Conservation (phyloP, 2,329 filamentous ascomycete species). For the Colletotrichum caudatum region DNA sequence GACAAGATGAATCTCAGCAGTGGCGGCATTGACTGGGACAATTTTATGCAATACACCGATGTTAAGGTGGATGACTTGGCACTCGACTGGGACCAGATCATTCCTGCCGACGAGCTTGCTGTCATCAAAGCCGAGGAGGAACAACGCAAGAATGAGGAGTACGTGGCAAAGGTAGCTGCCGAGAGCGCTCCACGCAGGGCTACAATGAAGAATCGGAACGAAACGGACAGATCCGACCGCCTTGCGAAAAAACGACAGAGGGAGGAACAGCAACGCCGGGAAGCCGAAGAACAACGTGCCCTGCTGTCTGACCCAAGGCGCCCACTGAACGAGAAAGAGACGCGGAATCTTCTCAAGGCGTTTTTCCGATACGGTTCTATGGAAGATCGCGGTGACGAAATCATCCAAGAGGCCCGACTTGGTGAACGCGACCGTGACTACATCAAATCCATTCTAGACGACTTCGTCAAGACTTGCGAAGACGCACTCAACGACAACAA, state of each 20-base stretch:
- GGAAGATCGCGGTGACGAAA: constrained; percentile 87
- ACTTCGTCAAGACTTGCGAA: constrained; percentile 73
- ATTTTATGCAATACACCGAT: constrained; percentile 97
- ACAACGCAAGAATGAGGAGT: constrained; percentile 83
- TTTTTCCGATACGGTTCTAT: constrained; percentile 93
- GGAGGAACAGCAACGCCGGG: constrained; percentile 76
- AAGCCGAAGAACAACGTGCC: constrained; percentile 79
- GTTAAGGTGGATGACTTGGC: constrained; percentile 87
- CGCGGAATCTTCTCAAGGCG: constrained; percentile 88
- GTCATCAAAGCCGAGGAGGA: constrained; percentile 92
- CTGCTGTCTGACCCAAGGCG: constrained; percentile 85
- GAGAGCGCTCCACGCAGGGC: constrained; percentile 86
- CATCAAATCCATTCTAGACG: constrained; percentile 79
- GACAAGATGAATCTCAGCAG: constrained; percentile 93
- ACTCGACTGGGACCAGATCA: constrained; percentile 98
- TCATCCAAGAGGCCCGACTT: constrained; percentile 88
- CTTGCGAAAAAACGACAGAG: constrained; percentile 74
- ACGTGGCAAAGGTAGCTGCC: constrained; percentile 84
- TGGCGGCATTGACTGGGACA: constrained; percentile 86
- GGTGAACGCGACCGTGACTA: constrained; percentile 85
- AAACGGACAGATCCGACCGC: constrained; percentile 74
- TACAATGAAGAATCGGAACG: constrained; percentile 67
- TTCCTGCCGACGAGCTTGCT: constrained; percentile 91
- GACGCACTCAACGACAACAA: constrained; percentile 75
- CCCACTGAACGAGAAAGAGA: constrained; percentile 93